Conservation (phyloP, 148 eudicot species). For the Nyssa sinensis region DNA sequence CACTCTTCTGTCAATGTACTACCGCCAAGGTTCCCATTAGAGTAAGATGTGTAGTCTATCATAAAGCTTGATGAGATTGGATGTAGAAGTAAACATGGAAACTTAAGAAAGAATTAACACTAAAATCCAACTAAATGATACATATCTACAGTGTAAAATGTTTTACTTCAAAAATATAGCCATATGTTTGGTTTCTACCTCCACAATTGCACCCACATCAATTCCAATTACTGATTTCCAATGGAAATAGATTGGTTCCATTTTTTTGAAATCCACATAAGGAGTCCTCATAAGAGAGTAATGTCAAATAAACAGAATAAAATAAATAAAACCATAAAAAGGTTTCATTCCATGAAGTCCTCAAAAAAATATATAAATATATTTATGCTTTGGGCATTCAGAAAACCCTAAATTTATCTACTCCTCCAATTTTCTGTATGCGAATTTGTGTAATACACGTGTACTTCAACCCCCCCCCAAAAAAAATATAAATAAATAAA, state of each 20-base stretch:
- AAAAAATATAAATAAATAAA: too few species aligned
- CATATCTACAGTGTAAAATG: neutral
- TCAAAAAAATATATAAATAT: too few species aligned
- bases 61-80: neutral
- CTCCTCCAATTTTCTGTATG: too few species aligned
- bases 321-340: too few species aligned
- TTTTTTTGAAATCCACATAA: neutral
- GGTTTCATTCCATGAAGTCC: too few species aligned
- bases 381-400: too few species aligned
- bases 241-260: neutral
- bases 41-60: neutral
- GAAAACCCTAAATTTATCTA: too few species aligned
- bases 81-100: neutral
- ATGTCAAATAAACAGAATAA: too few species aligned
- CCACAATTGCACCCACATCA: neutral
- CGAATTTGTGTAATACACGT: too few species aligned
- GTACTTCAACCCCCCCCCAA: too few species aligned
- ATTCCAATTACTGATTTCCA: neutral
- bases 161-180: neutral
- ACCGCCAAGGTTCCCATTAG: neutral
- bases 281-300: too few species aligned
- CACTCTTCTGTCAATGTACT: neutral
- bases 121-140: neutral
- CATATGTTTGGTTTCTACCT: too few species aligned
- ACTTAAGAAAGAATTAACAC: neutral